Conservation (phyloP, 345 rosid genomes). For the Hibiscus mutabilis region DNA sequence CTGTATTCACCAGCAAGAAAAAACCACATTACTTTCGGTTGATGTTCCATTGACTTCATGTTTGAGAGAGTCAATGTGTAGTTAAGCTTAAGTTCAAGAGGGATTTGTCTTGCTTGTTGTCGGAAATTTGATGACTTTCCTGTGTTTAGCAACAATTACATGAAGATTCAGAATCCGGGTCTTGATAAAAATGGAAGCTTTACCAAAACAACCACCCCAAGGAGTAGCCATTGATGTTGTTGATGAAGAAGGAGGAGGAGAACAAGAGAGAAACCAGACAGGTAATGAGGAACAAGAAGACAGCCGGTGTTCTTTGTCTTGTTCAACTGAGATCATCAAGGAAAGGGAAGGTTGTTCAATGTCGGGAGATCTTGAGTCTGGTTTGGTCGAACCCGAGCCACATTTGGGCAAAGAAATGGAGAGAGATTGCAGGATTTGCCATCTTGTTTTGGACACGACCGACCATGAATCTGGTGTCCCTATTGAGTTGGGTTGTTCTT, state of each 20-base stretch:
- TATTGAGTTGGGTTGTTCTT: constrained; percentile 78
- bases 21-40: not conserved
- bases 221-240: constrained; percentile 17
- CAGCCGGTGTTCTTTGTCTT: constrained; percentile 6
- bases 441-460: constrained; percentile 52
- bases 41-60: not conserved
- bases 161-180: constrained; percentile 43
- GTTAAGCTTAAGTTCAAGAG: not conserved
- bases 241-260: constrained; percentile 11
- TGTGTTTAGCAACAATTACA: constrained; percentile 25
- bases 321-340: constrained; percentile 35
- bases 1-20: not conserved
- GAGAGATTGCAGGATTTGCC: constrained; percentile 86
- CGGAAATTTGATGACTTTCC: constrained; percentile 30
- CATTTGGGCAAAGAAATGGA: constrained; percentile 41
- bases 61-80: not conserved
- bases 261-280: constrained; percentile 8
- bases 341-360: constrained; percentile 42
- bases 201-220: constrained; percentile 35
- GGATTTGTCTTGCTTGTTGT: not conserved
- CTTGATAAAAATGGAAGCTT: constrained; percentile 35
- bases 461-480: constrained; percentile 57
- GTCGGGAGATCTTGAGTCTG: constrained; percentile 52
- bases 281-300: constrained; percentile 21
- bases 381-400: constrained; percentile 21